Base-by-base conservation (phyloP, 805 yeast genomes). In the Spathaspora arborariae region DNA sequence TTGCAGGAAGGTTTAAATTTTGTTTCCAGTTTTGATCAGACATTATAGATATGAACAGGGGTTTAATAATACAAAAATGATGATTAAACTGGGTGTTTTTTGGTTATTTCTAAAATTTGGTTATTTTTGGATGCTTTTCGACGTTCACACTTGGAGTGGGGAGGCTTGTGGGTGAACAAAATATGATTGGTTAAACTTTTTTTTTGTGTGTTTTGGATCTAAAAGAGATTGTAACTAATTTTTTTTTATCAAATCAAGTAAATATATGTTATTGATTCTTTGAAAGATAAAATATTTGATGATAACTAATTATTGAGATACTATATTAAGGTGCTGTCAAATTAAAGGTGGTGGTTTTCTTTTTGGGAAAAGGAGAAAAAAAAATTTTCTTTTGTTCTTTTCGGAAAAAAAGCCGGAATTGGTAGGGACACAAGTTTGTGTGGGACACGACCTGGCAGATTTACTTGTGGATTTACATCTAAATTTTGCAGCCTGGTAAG, bases 1-100 rank as follows among this genome's bases (percentile, higher is more conserved):
- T 89, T 48, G 71, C 38, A 19, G 48, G 48, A 20, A 45, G 45
- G 19, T 45, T 45, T 27, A 45, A 45, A 39, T 41, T 45, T 38
- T 45, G 48, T 39, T 45, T 45, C 48, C 48, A 45, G 30, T 38
- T 41, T 24, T 40, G 42, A 19, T 40, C 42, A 40, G 42, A 40
- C 42, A 40, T 40, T 26, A 20, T 40, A 22, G 20, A 18, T 27
- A 27, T 27, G 40, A 10, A 24, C 3, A 9, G n/a, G n/a, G n/a
- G 8, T 5, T 4, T 35, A 13, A 35, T 35, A 35, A 30, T 30
- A 30, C 35, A 30, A 30, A 30, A 9, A 24, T 9, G 8, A 24
- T 9, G 8, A 22, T 5, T 5, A 22, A 22, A 22, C 24, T 22
- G 24, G 8, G 24, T 24, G 10, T 13, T 24, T 13, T 24, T 24